Evolutionary conservation across 2,329 filamentous ascomycete species (phyloP).

Genomic region (Zopfia rhizophila): DNA sequence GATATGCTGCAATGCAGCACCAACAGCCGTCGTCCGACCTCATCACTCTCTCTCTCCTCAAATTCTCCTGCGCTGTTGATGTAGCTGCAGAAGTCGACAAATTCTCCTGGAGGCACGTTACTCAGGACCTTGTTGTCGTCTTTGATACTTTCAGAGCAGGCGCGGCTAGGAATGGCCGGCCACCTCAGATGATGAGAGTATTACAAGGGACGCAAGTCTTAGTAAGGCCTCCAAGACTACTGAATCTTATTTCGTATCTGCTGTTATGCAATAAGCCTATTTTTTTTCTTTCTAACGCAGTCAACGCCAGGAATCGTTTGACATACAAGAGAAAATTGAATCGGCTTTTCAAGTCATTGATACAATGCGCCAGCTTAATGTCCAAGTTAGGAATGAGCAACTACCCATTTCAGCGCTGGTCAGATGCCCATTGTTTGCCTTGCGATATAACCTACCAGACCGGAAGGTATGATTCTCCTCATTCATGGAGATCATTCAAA

Average conservation of each 20-base stretch:
- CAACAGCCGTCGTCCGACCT: slow-evolving; percentile 5
- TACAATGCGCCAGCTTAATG: slow-evolving; percentile 33
- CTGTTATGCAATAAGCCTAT: slow-evolving; percentile 25
- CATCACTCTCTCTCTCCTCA: slow-evolving; percentile 42
- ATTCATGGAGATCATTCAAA: slow-evolving; percentile 3
- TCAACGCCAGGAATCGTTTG: slow-evolving; percentile 39
- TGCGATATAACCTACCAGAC: slow-evolving; percentile 52
- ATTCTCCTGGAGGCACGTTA: slow-evolving; percentile 50
- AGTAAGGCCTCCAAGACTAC: slow-evolving; percentile 44
- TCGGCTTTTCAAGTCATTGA: slow-evolving; percentile 26
- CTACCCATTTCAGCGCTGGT: slow-evolving; percentile 58
- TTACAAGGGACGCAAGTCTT: slow-evolving; percentile 53
- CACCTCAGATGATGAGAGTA: slow-evolving; percentile 51
- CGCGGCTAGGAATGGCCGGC: slow-evolving; percentile 12
- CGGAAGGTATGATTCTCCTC: slow-evolving; percentile 41
- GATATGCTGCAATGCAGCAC: background rate
- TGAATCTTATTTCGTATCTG: slow-evolving; percentile 6
- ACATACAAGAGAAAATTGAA: slow-evolving; percentile 37
- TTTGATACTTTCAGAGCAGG: slow-evolving; percentile 43
- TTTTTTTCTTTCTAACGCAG: slow-evolving; percentile 4
- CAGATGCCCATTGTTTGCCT: slow-evolving; percentile 51
- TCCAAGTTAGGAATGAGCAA: slow-evolving; percentile 49
- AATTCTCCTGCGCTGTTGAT: slow-evolving; percentile 47
- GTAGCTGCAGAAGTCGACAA: slow-evolving; percentile 34
- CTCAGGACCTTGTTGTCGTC: slow-evolving; percentile 41